Evolutionary conservation across 129 eudicot species (phyloP), one percentile per base, ranked within the genome.

Genomic region (Escallonia rubra): DNA sequence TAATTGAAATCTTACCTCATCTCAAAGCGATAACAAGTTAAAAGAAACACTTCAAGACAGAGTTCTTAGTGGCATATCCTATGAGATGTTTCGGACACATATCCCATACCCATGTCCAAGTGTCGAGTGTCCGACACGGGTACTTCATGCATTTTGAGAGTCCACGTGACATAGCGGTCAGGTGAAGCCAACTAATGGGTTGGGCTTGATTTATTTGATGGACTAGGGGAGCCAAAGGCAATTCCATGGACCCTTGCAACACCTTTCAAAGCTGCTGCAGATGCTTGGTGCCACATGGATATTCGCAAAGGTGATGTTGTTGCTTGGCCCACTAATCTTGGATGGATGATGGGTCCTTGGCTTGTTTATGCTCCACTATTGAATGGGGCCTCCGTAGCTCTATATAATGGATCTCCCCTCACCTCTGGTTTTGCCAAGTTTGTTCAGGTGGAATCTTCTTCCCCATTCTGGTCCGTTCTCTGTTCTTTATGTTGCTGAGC

Each of bases 281-380:
- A 93, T 80, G 95, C 86, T 59, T 93, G 96, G 98, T 82, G 80
- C 78, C 98, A 93, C 66, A 66, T 81, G 79, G 95, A 89, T 71
- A 81, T 93, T 42, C 86, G 59, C 41, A 82, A 72, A 68, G 96
- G 95, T 46, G 95, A 93, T 49, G 70, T 86, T 53, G 80, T 93
- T 59, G 86, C 90, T 62, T 93, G 98, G 98, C 98, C 98, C n/a
- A 93, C 98, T 60, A 93, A 89, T 89, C 96, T 93, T 67, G 98
- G 98, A 42, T 93, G 98, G 98, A 89, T 89, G 95, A 93, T 93
- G 96, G 98, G 98, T 43, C 98, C 98, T 64, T 89, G 91, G 96
- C 85, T 93, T 48, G 82, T 93, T 66, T 93, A 89, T 77, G 87
- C 96, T 59, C 77, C 95, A 3, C 63, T 93, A 71, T 67, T 93